phyloP scores from a whole-genome alignment of 2,329 filamentous ascomycete species.

The Penicillium italicum region DNA sequence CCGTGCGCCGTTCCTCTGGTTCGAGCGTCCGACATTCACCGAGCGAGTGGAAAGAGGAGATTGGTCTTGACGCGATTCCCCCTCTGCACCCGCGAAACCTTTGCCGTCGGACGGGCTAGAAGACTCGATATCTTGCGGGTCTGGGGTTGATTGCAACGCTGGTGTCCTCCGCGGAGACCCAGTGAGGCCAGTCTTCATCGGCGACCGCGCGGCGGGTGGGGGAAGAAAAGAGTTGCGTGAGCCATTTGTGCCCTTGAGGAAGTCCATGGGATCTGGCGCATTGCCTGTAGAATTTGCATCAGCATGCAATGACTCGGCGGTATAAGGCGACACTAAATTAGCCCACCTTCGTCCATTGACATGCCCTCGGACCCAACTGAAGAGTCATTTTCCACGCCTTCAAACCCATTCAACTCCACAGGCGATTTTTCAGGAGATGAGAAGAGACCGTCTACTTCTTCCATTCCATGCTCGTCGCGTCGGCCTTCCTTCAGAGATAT shows the following conservation, averaged over 20 bases:
- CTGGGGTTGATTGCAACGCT: constrained; percentile 42
- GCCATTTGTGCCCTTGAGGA: constrained; percentile 35
- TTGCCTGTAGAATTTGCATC: constrained; percentile 31
- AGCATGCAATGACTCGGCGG: constrained; percentile 1
- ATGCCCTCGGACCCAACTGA: constrained; percentile 56
- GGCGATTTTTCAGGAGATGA: constrained; percentile 75
- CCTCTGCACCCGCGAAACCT: constrained; percentile 21
- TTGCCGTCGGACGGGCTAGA: constrained; percentile 40
- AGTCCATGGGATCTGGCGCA: constrained; percentile 42
- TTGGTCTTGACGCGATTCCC: constrained; percentile 27
- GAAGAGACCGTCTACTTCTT: constrained; percentile 81
- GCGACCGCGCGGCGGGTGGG: constrained; percentile 44
- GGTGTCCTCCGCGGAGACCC: constrained; percentile 44
- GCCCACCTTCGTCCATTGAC: constrained; percentile 62
- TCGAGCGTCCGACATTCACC: constrained; percentile 31
- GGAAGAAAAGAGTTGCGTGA: constrained; percentile 37
- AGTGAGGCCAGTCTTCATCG: constrained; percentile 44
- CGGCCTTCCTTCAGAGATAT: constrained; percentile 74
- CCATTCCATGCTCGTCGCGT: constrained; percentile 88
- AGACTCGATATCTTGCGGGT: constrained; percentile 34
- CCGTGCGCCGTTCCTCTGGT: constrained; percentile 23
- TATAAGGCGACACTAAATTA: neutral
- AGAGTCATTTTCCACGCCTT: constrained; percentile 40
- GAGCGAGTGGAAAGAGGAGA: constrained; percentile 38
- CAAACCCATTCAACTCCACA: constrained; percentile 30